Base-by-base conservation (phyloP, 2,329 filamentous ascomycete genomes). In the Sphaerulina musiva region DNA sequence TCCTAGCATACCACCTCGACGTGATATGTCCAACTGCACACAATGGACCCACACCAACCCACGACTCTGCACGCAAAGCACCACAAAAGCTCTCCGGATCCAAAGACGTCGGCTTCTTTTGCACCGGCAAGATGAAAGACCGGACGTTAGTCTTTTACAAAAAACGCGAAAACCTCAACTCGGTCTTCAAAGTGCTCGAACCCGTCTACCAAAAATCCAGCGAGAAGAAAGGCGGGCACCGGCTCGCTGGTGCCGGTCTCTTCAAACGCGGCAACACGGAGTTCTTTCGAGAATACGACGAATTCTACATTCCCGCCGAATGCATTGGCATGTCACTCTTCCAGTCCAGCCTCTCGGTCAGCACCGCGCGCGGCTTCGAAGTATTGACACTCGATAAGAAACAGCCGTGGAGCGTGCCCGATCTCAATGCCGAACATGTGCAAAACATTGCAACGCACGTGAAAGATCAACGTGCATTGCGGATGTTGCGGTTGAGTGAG, bases 351-450 rank as follows among this genome's bases (percentile, higher is more conserved):
- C 86, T 98, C 50, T 89, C 93, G 8, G 89, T 98, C 46, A 85
- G 89, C 17, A 97, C 92, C 0, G 81, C 89, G 40, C 89, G 90
- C 70, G 95, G 93, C 23, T 90, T 98, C 64, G 95, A 98, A 73
- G 87, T 98, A 60, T 81, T 98, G 70, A 97, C 91, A 0, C 79
- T 98, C 29, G 95, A 98, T 74, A 96, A 96, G 76, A 98, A 98
- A 72, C 86, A 92, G 55, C 87, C 93, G 1, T 92, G 91, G 83
- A 92, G 86, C 20, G 89, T 98, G 31, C 93, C 95, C 0, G 91
- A 95, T 66, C 80, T 95, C 41, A 86, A 86, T 60, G 80, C 84
- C 51, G 82, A 86, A 1, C 83, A 87, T 39, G 89, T 95, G 57
- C 84, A 84, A 59, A 89, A 88, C 67, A 97, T 98, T 62, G 88